Base-by-base conservation (phyloP, 257 asterid genomes). In the Ligustrum vulgare region DNA sequence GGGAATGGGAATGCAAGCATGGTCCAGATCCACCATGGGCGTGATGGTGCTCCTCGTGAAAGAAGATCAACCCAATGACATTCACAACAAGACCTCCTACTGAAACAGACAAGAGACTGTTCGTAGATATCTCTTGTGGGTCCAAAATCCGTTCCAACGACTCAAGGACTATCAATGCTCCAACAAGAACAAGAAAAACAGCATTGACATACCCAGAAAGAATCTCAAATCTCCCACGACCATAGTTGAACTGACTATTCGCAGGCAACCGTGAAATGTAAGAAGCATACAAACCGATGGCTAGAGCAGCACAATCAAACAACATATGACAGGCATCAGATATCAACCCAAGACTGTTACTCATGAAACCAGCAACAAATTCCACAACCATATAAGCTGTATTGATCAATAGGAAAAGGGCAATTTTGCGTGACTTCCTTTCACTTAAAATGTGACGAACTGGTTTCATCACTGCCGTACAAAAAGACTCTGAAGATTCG, bases 261-360 rank as follows among this genome's bases (percentile, higher is more conserved):
- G 97, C 94, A 0, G 99, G 99, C 85, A 93, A 81, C 9, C 97
- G 90, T 7, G 99, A 93, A 72, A 95, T 95, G 58, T 93, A 95
- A 0, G 99, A 93, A 11, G 99, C 99, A 73, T 93, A 95, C 62
- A 95, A 81, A 70, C 99, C 99, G 80, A 95, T 93, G 0, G 94
- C 99, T 9, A 95, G 79, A 76, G 99, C 99, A 78, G 98, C 99
- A 84, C 99, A 95, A 76, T 95, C 99, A 76, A 93, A 95, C 89
- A 95, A 77, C 99, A 95, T 95, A 75, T 95, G 99, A 67, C 99
- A 93, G 12, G 98, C 99, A 86, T 95, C 99, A 0, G 99, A 93
- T 83, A 95, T 93, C 89, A 95, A 85, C 69, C 99, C 99, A 75
- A 95, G 98, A 80, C 99, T 95, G 84, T 95, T 95, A 65, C 98